These are phyloP conservation scores for Akanthomyces lecanii DNA, from an alignment of 2,329 filamentous ascomycete species.

Conservation along the genomic window DNA sequence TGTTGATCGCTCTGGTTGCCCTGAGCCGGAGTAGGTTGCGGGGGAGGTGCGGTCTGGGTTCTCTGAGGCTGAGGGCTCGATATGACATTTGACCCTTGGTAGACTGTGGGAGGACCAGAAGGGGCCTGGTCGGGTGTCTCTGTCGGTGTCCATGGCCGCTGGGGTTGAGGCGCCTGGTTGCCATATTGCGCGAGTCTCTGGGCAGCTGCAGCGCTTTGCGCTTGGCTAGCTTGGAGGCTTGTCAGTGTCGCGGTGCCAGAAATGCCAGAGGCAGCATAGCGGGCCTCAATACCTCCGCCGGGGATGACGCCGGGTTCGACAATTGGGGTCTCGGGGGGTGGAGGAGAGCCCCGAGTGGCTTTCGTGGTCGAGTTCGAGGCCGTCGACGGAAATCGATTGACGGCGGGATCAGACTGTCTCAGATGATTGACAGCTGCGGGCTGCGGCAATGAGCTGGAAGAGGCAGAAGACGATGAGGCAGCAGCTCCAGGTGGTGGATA, in stretches of 20 bases:
- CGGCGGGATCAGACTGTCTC: conserved; percentile 41
- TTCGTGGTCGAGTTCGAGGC: conserved; percentile 91
- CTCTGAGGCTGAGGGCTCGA: conserved; percentile 44
- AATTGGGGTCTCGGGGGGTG: conserved; percentile 88
- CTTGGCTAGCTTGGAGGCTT: conserved; percentile 58
- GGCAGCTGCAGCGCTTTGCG: conserved; percentile 72
- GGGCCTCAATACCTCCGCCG: conserved; percentile 79
- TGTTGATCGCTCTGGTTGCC: conserved; percentile 23
- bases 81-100: conserved; percentile 77
- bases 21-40: conserved; percentile 28
- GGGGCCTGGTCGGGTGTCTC: conserved; percentile 81
- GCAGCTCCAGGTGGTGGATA: conserved; percentile 53
- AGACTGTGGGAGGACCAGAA: conserved; percentile 85
- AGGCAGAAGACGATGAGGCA: conserved; percentile 31
- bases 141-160: conserved; percentile 87
- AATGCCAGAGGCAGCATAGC: conserved; percentile 88
- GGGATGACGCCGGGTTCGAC: conserved; percentile 66
- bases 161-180: conserved; percentile 31
- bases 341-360: conserved; percentile 87
- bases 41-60: conserved; percentile 41
- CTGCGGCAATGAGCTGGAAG: conserved; percentile 28
- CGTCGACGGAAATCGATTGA: conserved; percentile 69
- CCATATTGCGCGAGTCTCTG: conserved; percentile 78
- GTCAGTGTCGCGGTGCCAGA: conserved; percentile 79
- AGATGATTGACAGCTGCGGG: conserved; percentile 23